Percentiles rank a stretch among this genome's conserved stretches.
These are phyloP conservation scores for Cordyceps militaris DNA, from an alignment of 2,329 filamentous ascomycete species.

Conservation along the genomic window DNA sequence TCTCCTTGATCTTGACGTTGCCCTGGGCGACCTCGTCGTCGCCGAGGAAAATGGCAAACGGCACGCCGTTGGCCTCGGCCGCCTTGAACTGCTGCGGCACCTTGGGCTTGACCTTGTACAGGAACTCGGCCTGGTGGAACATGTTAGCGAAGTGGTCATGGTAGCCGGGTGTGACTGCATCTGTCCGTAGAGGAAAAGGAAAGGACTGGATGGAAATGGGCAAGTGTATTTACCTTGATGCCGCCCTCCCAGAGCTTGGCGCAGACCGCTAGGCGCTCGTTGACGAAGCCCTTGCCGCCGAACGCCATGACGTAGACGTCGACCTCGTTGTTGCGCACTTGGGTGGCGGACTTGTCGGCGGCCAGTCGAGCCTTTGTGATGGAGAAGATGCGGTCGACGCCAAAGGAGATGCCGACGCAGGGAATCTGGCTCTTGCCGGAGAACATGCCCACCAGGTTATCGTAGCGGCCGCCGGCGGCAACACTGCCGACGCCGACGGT, in stretches of 20 bases:
- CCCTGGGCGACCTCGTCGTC: slow-evolving; percentile 81
- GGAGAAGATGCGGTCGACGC: slow-evolving; percentile 90
- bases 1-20: slow-evolving; percentile 79
- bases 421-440: slow-evolving; percentile 73
- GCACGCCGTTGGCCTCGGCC: slow-evolving; percentile 70
- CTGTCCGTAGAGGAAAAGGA: neutral
- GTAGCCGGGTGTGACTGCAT: neutral
- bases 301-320: slow-evolving; percentile 96
- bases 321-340: slow-evolving; percentile 61
- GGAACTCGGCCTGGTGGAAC: slow-evolving; percentile 62
- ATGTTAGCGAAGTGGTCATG: slow-evolving; percentile 13
- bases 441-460: slow-evolving; percentile 93
- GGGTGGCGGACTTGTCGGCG: slow-evolving; percentile 44
- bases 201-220: neutral
- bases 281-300: slow-evolving; percentile 76
- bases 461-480: slow-evolving; percentile 84
- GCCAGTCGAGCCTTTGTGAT: slow-evolving; percentile 75
- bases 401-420: slow-evolving; percentile 66
- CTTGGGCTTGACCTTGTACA: slow-evolving; percentile 86
- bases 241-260: slow-evolving; percentile 76
- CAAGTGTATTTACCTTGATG: slow-evolving; percentile 55
- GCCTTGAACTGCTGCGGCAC: slow-evolving; percentile 85
- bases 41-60: slow-evolving; percentile 82
- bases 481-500: slow-evolving; percentile 79
- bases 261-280: slow-evolving; percentile 76